Evolutionary conservation across 345 rosid genomes (phyloP), one percentile per base, ranked within the genome.

Genomic region (Moringa oleifera): DNA sequence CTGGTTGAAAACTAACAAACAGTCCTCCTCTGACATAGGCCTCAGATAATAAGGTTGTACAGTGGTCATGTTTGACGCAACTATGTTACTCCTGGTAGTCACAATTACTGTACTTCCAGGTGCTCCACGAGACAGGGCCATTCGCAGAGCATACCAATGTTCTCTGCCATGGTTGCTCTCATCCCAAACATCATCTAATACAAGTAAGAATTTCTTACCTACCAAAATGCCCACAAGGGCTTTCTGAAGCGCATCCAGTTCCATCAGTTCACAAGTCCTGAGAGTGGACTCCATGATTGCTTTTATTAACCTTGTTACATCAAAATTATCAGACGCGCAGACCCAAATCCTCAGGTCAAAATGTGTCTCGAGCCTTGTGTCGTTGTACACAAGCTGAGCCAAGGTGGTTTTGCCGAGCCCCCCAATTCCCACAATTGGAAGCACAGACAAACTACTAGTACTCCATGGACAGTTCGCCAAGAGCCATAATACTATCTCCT

Each of bases 371-470:
- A 70, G 23, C 58, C 22, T 20, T 21, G 37, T 55, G 23, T 70
- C 65, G 41, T 8, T n/a, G n/a, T n/a, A n/a, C n/a, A n/a, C n/a
- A n/a, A n/a, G n/a, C n/a, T n/a, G n/a, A n/a, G n/a, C n/a, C 33
- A 28, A 28, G 33, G 33, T 28, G 33, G 33, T 28, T 28, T 28
- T 28, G 5, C 33, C 33, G 59, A 58, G 46, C 22, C 73, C 73
- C 11, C 73, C 73, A 13, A 70, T 53, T 21, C 73, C 73, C 60
- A 70, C 58, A 12, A 64, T 70, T 2, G 73, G 47, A 31, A 69
- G n/a, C n/a, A 55, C 31, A 25, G 20, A 19, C 36, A 55, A 18
- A 4, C 6, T 13, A 6, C n/a, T 19, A 55, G 24, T 23, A 9
- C 58, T 23, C 25, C 1, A 31, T 24, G 10, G 20, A 18, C 17